These are phyloP conservation scores for Ophiostoma sp. DNA, from an alignment of 2,329 filamentous ascomycete genomes.

Conservation along the genomic window DNA sequence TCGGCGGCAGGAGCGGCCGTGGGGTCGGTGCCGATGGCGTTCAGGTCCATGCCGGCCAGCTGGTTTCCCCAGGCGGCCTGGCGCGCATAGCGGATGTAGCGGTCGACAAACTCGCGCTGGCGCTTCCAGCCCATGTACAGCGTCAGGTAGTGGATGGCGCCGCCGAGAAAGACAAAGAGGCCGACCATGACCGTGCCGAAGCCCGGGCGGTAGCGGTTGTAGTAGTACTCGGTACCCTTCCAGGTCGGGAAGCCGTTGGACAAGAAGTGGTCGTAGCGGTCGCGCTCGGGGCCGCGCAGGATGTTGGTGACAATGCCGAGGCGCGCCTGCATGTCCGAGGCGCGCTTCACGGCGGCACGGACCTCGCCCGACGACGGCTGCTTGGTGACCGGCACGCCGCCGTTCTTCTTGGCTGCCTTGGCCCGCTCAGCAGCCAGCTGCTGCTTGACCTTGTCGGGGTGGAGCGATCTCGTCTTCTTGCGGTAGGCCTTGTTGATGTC, in stretches of 20 bases:
- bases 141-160: conserved; percentile 78
- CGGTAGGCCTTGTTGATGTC: conserved; percentile 93
- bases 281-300: conserved; percentile 70
- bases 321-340: conserved; percentile 75
- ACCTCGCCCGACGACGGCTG: conserved; percentile 68
- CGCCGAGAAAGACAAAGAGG: conserved; percentile 72
- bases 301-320: conserved; percentile 81
- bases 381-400: conserved; percentile 51
- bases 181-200: conserved; percentile 78
- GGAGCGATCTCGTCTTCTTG: conserved; percentile 74
- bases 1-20: conserved; percentile 28
- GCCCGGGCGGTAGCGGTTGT: conserved; percentile 85
- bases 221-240: conserved; percentile 99
- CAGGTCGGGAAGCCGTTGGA: conserved; percentile 88
- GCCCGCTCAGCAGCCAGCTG: conserved; percentile 67
- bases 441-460: conserved; percentile 94
- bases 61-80: conserved; percentile 87
- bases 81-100: conserved; percentile 85
- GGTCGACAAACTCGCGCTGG: conserved; percentile 82
- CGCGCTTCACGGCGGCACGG: conserved; percentile 70
- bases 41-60: conserved; percentile 53
- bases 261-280: conserved; percentile 92
- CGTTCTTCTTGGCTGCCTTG: conserved; percentile 45
- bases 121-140: conserved; percentile 83
- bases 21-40: conserved; percentile 32